phyloP scores from a whole-genome alignment of 1,284 basidiomycete species.

The Boletus semigastroideus region DNA sequence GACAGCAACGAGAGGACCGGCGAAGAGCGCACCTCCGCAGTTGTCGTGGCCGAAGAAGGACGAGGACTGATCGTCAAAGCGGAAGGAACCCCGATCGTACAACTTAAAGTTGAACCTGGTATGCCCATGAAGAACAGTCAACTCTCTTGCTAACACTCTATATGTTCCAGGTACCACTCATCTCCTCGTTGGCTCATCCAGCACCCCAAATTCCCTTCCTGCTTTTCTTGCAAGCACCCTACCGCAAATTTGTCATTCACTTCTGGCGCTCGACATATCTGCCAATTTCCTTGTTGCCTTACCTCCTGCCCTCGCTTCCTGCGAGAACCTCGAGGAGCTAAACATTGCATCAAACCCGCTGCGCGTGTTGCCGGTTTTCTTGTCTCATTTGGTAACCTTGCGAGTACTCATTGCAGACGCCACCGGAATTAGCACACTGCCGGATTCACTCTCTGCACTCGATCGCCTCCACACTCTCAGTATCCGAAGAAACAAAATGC shows the following conservation, averaged over 20 bases:
- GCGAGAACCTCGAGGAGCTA: constrained; percentile 86
- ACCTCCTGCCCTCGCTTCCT: constrained; percentile 76
- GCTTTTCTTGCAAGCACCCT: constrained; percentile 67
- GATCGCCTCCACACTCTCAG: constrained; percentile 84
- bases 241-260: constrained; percentile 69
- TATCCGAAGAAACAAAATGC: constrained; percentile 84
- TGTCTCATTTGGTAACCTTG: constrained; percentile 74
- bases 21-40: constrained; percentile 71
- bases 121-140: constrained; percentile 26
- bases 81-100: constrained; percentile 56
- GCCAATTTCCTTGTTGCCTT: constrained; percentile 81
- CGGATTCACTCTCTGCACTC: constrained; percentile 64
- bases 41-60: constrained; percentile 78
- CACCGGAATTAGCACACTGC: constrained; percentile 77
- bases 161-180: constrained; percentile 76
- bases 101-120: constrained; percentile 71
- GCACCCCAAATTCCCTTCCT: constrained; percentile 74
- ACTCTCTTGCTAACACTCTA: constrained; percentile 3
- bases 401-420: constrained; percentile 89
- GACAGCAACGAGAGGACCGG: constrained; percentile 47
- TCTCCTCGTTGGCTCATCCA: constrained; percentile 76
- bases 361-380: constrained; percentile 78
- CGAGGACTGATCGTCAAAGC: constrained; percentile 76
- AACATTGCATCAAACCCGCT: constrained; percentile 92
- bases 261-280: constrained; percentile 89